Percentiles rank a stretch among this genome's conserved stretches.
Evolutionary conservation across 2,329 filamentous ascomycete species (phyloP).

Genomic region (Cladosporium sp.): DNA sequence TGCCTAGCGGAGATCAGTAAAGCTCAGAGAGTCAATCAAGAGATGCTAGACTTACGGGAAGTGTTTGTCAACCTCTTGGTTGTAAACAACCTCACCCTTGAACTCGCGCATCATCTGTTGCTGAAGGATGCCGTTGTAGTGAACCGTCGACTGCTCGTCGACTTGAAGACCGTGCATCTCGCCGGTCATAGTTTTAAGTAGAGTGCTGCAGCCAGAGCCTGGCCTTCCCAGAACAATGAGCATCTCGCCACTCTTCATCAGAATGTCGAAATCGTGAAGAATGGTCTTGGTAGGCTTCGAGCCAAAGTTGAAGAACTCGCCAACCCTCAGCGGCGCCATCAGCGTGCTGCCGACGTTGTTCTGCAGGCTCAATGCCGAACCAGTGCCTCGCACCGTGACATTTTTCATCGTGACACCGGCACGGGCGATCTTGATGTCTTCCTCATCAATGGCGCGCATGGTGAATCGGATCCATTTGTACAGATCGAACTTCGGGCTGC

Average conservation of each 20-base stretch:
- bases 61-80: constrained; percentile 45
- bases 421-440: constrained; percentile 48
- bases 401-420: constrained; percentile 60
- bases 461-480: constrained; percentile 48
- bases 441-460: constrained; percentile 46
- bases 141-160: constrained; percentile 46
- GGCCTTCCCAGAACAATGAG: constrained; percentile 43
- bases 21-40: background rate
- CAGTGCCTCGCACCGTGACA: constrained; percentile 61
- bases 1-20: constrained; percentile 24
- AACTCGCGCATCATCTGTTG: constrained; percentile 42
- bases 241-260: constrained; percentile 46
- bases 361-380: constrained; percentile 62
- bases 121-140: constrained; percentile 53
- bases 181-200: constrained; percentile 57
- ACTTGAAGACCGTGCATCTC: constrained; percentile 54
- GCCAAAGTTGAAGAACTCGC: constrained; percentile 48
- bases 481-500: constrained; percentile 46
- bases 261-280: constrained; percentile 48
- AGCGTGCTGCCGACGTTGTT: constrained; percentile 58
- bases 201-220: constrained; percentile 57
- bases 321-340: constrained; percentile 50
- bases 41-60: constrained; percentile 35
- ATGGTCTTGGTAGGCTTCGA: constrained; percentile 50
- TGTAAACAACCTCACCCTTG: constrained; percentile 42